These are phyloP conservation scores for Cercospora citrullina DNA, from an alignment of 2,329 filamentous ascomycete genomes.

Conservation along the genomic window DNA sequence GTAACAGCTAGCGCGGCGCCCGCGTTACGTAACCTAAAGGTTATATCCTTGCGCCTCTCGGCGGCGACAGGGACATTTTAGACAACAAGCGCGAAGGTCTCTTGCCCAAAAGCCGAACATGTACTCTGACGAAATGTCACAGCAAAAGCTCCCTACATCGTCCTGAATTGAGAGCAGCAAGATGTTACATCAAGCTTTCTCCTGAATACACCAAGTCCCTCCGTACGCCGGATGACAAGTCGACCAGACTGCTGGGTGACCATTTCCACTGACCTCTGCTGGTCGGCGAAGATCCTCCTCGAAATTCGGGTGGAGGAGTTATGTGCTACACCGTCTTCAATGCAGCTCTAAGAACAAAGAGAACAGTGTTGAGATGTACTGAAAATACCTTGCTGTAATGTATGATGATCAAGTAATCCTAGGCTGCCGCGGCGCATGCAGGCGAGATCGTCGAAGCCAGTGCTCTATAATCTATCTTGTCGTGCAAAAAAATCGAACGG, in stretches of 20 bases:
- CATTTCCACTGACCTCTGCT: no score
- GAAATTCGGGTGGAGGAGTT: no score
- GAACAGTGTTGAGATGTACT: not conserved
- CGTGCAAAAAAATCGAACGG: constrained; percentile 5
- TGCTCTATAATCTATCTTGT: not conserved
- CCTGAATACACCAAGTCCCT: not conserved
- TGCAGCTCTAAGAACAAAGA: not conserved
- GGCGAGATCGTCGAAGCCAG: not conserved
- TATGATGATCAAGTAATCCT: not conserved
- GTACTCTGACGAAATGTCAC: not conserved
- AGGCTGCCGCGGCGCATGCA: not conserved
- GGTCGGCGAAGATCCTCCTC: no score
- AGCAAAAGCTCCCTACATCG: not conserved
- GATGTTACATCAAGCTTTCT: not conserved
- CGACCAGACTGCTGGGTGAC: not conserved
- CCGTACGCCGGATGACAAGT: not conserved
- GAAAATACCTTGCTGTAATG: not conserved
- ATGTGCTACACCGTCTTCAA: not conserved
- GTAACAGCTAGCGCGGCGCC: no score
- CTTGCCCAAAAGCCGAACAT: not conserved
- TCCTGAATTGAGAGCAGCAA: not conserved
- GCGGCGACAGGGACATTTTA: no score
- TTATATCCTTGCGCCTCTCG: no score
- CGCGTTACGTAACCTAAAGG: no score
- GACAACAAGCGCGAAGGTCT: not conserved